Evolutionary conservation across 306 rosid species (phyloP), one percentile per base, ranked within the genome.

Genomic region (Vicia villosa): DNA sequence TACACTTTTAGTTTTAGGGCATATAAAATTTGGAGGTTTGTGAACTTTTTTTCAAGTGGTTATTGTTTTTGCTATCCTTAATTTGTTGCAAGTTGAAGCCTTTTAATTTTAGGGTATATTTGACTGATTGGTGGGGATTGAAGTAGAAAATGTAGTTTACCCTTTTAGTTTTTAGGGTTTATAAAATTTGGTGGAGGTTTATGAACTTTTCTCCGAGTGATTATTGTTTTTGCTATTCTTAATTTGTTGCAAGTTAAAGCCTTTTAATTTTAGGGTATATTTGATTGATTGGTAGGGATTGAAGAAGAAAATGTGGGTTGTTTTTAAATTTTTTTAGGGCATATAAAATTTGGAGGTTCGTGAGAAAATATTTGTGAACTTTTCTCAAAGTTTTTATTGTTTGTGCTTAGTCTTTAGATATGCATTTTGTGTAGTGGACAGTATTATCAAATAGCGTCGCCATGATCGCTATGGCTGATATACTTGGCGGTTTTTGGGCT

Each of bases 281-380:
- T 47, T 51, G 60, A 20, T 32, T 59, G 34, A 12, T 13, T 41
- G 32, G 9, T 40, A 56, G 41, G 32, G 69, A 12, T 59, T 26
- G 46, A 72, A 40, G 16, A 72, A 30, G 50, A 22, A 72, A 78
- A 72, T 72, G 74, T 72, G 59, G 66, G 46, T 43, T 59, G 1
- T 12, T 19, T 77, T 51, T 70, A 50, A 16, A 52, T 15, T 49
- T 66, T 56, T 56, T 78, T 47, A 30, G 66, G 82, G 74, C 59
- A 14, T 78, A n/a, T 17, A 14, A 41, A 69, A 43, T 28, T 42
- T 68, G 13, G 51, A 28, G 24, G 22, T 11, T 62, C 38, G n/a
- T 41, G 5, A 22, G 37, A 51, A 61, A 1, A 38, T 28, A 15
- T 21, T 45, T 69, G 19, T 30, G 16, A 60, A 36, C 26, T 57